Evolutionary conservation across 192 early-diverging fungal species (phyloP), one percentile per base, ranked within the genome.

Genomic region (Coemansia sp.): DNA sequence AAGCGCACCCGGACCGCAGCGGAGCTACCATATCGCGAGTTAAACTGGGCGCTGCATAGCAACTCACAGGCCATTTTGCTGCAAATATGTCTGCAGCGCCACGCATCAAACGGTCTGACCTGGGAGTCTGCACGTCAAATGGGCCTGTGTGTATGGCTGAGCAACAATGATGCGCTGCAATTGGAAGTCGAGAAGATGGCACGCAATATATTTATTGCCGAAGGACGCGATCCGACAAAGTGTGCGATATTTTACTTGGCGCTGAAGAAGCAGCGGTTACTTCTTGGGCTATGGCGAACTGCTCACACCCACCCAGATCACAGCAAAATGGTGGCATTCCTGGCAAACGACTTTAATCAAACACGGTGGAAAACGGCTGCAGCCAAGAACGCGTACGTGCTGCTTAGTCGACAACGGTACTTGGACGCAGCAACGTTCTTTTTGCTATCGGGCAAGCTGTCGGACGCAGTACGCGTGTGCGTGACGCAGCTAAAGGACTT

Each of bases 301-400:
- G 90, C 94, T 2, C 82, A 82, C 54, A 62, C 76, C 4, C 93
- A 98, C 65, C 87, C 91, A 4, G 95, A 99, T 59, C 90, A 93
- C 67, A 77, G 71, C 47, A 86, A 86, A 24, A 98, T 97, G 95
- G 49, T 93, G n/a, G 84, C 85, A 37, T 98, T 99, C 71, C 73
- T 99, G 49, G 82, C 87, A 6, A 92, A 98, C 78, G 92, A 98
- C 75, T 99, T 99, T 84, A 82, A 86, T 14, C 86, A 92, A 55
- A 83, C 88, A 4, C 78, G 92, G 43, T 99, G 97, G 97, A 88
- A 85, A 64, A 94, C 88, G 14, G 94, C 96, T 0, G 97, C 97
- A 2, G 75, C 88, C n/a, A 99, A 99, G 69, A 99, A 99, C 66
- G 97, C 97, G 3, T 99, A 92, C 78, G 97, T 91, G n/a, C 69